Percentiles rank a stretch among this genome's conserved stretches.
Evolutionary conservation across 2,329 filamentous ascomycete species (phyloP).

Genomic region (Teratosphaeria zuluensis): DNA sequence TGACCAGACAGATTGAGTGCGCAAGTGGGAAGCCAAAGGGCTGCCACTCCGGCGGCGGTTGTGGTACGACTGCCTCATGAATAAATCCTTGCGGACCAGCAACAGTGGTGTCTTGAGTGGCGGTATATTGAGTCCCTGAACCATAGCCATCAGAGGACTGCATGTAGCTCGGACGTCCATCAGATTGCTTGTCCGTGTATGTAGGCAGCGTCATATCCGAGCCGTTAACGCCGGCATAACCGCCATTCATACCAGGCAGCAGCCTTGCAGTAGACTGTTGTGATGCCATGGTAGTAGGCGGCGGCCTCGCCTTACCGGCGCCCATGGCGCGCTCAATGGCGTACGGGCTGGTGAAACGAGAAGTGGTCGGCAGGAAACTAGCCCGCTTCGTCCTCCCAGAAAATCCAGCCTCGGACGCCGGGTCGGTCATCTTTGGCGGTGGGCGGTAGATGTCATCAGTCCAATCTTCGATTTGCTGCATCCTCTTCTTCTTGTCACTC

Average conservation of each 20-base stretch:
- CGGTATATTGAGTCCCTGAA: constrained; percentile 27
- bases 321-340: constrained; percentile 54
- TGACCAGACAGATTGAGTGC: constrained; percentile 88
- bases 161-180: constrained; percentile 6
- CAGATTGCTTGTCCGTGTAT: constrained; percentile 7
- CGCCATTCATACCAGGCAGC: constrained; percentile 35
- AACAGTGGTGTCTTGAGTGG: constrained; percentile 42
- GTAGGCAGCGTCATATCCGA: constrained; percentile 47
- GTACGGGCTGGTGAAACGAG: constrained; percentile 86
- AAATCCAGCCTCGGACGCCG: constrained; percentile 45
- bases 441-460: constrained; percentile 93
- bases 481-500: constrained; percentile 70
- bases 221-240: constrained; percentile 36
- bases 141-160: constrained; percentile 24
- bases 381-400: constrained; percentile 66
- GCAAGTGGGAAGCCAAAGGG: constrained; percentile 92
- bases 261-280: constrained; percentile 69
- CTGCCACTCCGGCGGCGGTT: constrained; percentile 94
- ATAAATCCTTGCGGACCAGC: constrained; percentile 88
- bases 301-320: constrained; percentile 35
- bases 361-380: constrained; percentile 88
- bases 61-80: constrained; percentile 88
- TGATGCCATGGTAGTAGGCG: constrained; percentile 88
- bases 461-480: constrained; percentile 96
- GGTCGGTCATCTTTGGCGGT: constrained; percentile 69